Evolutionary conservation across 2,329 filamentous ascomycete species (phyloP).

Genomic region (Coccinonectria pachysandricola): DNA sequence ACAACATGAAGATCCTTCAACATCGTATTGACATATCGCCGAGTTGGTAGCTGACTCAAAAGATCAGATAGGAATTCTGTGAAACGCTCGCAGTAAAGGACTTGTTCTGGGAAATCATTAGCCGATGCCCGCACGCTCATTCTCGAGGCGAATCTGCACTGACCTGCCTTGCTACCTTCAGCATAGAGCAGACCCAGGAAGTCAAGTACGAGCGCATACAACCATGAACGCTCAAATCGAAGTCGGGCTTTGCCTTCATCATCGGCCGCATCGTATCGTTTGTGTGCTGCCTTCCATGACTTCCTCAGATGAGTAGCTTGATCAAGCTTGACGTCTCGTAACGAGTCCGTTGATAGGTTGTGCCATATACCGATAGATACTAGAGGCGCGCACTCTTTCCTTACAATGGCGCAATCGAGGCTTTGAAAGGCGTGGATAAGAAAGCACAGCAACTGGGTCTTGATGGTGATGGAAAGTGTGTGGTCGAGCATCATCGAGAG

Average conservation of each 20-base stretch:
- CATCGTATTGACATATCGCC: conserved; percentile 85
- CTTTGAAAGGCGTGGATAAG: conserved; percentile 90
- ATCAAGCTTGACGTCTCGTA: conserved; percentile 63
- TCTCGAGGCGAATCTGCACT: conserved; percentile 4
- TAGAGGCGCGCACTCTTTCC: conserved; percentile 91
- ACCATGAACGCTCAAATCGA: conserved; percentile 87
- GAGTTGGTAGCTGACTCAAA: conserved; percentile 84
- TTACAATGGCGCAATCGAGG: conserved; percentile 75
- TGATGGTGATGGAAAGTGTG: conserved; percentile 54
- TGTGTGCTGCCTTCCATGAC: conserved; percentile 78
- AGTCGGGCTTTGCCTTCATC: conserved; percentile 67
- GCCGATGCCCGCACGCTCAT: not conserved
- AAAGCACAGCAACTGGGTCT: conserved; percentile 79
- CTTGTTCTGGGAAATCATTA: conserved; percentile 40
- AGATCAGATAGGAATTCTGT: conserved; percentile 83
- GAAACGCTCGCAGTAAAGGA: conserved; percentile 86
- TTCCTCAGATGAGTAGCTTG: conserved; percentile 69
- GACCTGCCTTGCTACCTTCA: conserved; percentile 36
- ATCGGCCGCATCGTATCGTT: conserved; percentile 81
- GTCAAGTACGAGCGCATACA: conserved; percentile 75
- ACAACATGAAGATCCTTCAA: conserved; percentile 78
- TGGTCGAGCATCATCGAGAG: conserved; percentile 75
- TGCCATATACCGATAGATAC: conserved; percentile 96
- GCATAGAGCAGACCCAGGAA: conserved; percentile 68
- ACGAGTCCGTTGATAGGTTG: conserved; percentile 69